Conservation (phyloP, 495 filamentous ascomycete species). For the Penicillium verhagenii region DNA sequence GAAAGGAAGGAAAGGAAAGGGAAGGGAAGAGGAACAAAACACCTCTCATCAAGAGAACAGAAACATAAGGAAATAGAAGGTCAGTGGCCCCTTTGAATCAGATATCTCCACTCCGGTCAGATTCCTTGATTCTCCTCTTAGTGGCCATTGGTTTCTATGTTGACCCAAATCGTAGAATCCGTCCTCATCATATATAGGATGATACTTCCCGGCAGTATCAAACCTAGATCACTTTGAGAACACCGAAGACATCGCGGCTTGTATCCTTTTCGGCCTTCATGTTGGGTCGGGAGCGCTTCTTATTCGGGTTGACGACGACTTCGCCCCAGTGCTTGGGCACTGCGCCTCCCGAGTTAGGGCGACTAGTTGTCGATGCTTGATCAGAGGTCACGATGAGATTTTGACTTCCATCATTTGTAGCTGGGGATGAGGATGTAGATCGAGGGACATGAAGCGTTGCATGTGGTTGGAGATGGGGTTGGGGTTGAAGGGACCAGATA, state of each 20-base stretch:
- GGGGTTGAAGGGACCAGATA: constrained; percentile 51
- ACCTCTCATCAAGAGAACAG: neutral
- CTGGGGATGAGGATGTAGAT: constrained; percentile 31
- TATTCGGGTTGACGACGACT: constrained; percentile 45
- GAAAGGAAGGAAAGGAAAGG: constrained; percentile 10
- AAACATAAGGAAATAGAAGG: neutral
- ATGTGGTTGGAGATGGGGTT: constrained; percentile 48
- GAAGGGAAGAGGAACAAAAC: constrained; percentile 5
- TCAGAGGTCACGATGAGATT: constrained; percentile 22
- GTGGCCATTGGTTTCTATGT: constrained; percentile 1
- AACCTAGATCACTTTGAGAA: constrained; percentile 40
- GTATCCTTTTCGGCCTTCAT: constrained; percentile 23
- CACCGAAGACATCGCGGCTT: constrained; percentile 45
- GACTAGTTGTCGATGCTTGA: constrained; percentile 14
- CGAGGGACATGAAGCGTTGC: constrained; percentile 40
- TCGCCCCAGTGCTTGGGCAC: constrained; percentile 50
- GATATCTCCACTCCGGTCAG: neutral
- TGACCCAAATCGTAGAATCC: constrained; percentile 11
- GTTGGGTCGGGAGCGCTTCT: constrained; percentile 34
- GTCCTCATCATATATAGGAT: constrained; percentile 13
- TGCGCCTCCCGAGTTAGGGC: constrained; percentile 24
- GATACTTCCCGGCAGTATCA: neutral
- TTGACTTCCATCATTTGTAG: constrained; percentile 18
- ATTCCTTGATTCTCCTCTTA: neutral
- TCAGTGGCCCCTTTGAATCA: neutral